These are phyloP conservation scores for Quercus bicolor DNA, from an alignment of 306 rosid species.

Conservation along the genomic window DNA sequence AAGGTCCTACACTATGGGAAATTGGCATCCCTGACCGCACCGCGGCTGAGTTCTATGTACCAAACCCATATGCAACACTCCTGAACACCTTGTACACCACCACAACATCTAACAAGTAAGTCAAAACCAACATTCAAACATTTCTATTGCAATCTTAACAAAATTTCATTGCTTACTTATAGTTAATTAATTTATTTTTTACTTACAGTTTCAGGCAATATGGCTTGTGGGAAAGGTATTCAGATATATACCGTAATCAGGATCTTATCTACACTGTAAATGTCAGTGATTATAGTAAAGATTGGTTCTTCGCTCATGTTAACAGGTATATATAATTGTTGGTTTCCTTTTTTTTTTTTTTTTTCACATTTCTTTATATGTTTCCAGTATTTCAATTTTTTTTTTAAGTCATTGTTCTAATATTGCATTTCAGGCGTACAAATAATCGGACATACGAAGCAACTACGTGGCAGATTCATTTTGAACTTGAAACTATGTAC, in stretches of 20 bases:
- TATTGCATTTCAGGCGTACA: constrained; percentile 17
- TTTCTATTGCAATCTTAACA: too few species aligned
- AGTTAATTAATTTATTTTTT: background rate
- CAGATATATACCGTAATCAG: constrained; percentile 35
- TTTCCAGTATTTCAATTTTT: too few species aligned
- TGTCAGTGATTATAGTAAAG: constrained; percentile 12
- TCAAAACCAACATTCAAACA: constrained; percentile 12
- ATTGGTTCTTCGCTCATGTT: constrained; percentile 73
- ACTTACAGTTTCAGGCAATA: constrained; percentile 57
- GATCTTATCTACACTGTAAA: constrained; percentile 51
- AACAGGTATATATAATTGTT: constrained; percentile 21
- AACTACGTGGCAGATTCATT: constrained; percentile 69
- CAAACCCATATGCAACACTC: constrained; percentile 49
- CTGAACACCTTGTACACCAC: constrained; percentile 31
- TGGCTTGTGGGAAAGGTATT: constrained; percentile 64
- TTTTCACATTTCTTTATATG: background rate
- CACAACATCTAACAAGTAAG: constrained; percentile 18
- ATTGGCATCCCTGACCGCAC: constrained; percentile 84
- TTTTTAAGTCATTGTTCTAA: background rate
- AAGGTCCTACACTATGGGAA: constrained; percentile 82
- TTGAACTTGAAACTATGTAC: constrained; percentile 24
- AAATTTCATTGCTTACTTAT: background rate
- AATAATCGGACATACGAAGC: constrained; percentile 29
- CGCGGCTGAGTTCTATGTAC: constrained; percentile 62
- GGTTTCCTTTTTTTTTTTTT: too few species aligned